Base-by-base conservation (phyloP, 2,329 filamentous ascomycete genomes). In the Calonectria henricotiae region DNA sequence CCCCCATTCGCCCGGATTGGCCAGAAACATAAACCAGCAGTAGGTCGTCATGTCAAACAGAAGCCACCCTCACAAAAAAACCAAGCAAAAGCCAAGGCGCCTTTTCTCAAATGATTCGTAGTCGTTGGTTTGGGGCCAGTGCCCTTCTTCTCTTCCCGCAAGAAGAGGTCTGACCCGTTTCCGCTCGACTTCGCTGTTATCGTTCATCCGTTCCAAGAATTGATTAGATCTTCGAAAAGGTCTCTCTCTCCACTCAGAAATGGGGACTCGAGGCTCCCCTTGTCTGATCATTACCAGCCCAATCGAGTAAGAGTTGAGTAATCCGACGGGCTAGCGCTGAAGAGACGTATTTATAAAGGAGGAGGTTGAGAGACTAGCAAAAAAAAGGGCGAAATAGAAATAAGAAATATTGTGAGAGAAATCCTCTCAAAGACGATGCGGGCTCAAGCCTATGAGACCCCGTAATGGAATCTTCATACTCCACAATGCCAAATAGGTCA, bases 201-300 rank as follows among this genome's bases (percentile, higher is more conserved):
- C 37, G 46, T 62, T 62, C 46, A 60, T 69, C 65, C 62, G 62
- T 69, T 69, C 67, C 62, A 69, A 66, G 60, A 68, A 69, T 65
- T 54, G 62, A 69, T 63, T 68, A 69, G 62, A 58, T 69, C 67
- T 65, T 65, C 62, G 65, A 69, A 61, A 62, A 63, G 47, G 46
- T 65, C 62, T 65, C 67, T 46, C 51, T 25, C 49, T 62, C 43
- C 51, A 35, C 51, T 49, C 17, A 32, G 64, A 66, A 61, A 23
- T 41, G 54, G 44, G 35, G 32, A 64, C 47, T 44, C 47, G 23
- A 61, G 44, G 43, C 44, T 23, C 20, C 32, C 49, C 46, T 65
- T 54, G 23, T 39, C 39, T n/a, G 27, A n/a, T 25, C 62, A 41
- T 58, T 39, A 37, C 46, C 32, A 55, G 47, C 62, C 62, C 41